phyloP scores from a whole-genome alignment of 2,329 filamentous ascomycete genomes.

The Raffaelea arxii region DNA sequence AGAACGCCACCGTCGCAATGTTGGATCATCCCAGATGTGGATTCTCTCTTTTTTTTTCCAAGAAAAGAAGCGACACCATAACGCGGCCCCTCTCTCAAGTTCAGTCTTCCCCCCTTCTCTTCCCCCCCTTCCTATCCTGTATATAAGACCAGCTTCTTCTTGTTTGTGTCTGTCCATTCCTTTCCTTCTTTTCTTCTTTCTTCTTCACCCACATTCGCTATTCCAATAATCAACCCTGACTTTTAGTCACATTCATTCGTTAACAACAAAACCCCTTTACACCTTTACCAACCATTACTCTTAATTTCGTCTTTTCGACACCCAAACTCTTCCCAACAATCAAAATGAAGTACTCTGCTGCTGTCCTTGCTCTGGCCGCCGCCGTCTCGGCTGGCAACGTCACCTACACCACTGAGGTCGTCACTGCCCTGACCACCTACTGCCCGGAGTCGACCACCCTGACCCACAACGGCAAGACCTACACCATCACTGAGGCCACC shows the following conservation, averaged over 20 bases:
- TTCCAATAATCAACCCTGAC: slow-evolving; percentile 36
- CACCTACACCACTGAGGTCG: slow-evolving; percentile 54
- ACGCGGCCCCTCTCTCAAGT: too few relatives aligned
- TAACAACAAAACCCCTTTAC: slow-evolving; percentile 19
- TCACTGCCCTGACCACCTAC: slow-evolving; percentile 60
- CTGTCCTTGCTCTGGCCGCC: slow-evolving; percentile 41
- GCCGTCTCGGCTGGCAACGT: slow-evolving; percentile 34
- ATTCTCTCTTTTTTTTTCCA: too few relatives aligned
- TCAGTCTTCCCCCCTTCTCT: neutral
- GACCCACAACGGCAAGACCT: slow-evolving; percentile 55
- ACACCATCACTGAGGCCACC: slow-evolving; percentile 59
- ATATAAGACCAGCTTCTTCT: slow-evolving; percentile 16
- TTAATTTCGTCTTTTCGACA: slow-evolving; percentile 23
- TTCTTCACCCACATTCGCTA: slow-evolving; percentile 42
- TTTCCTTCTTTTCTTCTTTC: slow-evolving; percentile 23
- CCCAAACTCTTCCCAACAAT: slow-evolving; percentile 29
- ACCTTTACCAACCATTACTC: slow-evolving; percentile 14
- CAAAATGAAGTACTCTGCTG: slow-evolving; percentile 57
- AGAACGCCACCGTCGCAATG: too few relatives aligned
- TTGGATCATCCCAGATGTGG: too few relatives aligned
- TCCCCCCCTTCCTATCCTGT: slow-evolving; percentile 6
- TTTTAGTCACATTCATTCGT: slow-evolving; percentile 52
- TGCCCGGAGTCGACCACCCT: slow-evolving; percentile 59
- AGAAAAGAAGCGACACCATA: too few relatives aligned
- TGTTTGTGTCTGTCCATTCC: slow-evolving; percentile 19